Evolutionary conservation across 768 basidiomycete species (phyloP), one percentile per base, ranked within the genome.

Genomic region (Boletus pseudopeckii): DNA sequence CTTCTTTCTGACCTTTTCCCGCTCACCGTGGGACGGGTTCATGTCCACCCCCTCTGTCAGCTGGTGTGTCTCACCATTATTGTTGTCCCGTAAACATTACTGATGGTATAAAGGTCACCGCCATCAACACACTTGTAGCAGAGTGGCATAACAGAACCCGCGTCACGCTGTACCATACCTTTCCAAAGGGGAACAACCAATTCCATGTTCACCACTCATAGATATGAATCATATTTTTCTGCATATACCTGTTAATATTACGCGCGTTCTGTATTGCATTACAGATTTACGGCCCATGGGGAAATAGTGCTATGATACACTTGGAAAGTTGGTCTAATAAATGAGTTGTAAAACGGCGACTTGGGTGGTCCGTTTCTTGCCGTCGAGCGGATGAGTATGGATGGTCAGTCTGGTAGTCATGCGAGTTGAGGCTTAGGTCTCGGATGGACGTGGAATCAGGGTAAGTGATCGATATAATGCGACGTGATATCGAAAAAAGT

Each of bases 401-500:
- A 38, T 54, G 32, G 46, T 56, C 36, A 48, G 47, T 49, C 46
- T 45, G 38, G 33, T 55, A 52, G 49, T 34, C 36, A 48, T 48
- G 51, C 38, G 22, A 28, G 30, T 37, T 7, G 38, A 22, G 44
- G 34, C 34, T 46, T 56, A 17, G 44, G 38, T 38, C 50, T 56
- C 51, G 36, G 32, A 34, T 33, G 36, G 45, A 44, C 45, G 46
- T 49, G 43, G 41, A 34, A 44, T 70, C 51, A 72, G 38, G 81
- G 80, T 49, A 84, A 71, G 53, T 71, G 66, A 64, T 92, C 89
- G 64, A 92, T 90, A 68, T 86, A 88, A 61, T 80, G 74, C 38
- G 85, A 80, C 30, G 82, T 84, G 60, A 86, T 73, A 74, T 97
- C 94, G 68, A 94, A 93, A 56, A 97, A 77, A 8, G 94, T 96